Evolutionary conservation across 1,284 basidiomycete species (phyloP).

Genomic region (Polyporus tsugae): DNA sequence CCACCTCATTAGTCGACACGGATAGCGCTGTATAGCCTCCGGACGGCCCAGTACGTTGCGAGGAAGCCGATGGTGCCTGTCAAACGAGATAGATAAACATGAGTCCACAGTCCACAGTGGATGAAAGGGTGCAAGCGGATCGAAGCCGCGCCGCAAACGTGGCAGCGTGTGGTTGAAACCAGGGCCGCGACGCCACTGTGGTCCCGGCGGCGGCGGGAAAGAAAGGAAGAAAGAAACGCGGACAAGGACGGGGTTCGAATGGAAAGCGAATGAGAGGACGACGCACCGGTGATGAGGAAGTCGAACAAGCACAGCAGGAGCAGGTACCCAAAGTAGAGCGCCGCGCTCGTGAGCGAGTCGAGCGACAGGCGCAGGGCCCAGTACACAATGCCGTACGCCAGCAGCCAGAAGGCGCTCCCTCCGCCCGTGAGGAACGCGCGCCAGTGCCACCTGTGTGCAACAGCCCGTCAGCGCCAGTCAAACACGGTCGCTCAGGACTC

Average conservation of each 20-base stretch:
- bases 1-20: slow-evolving; percentile 64
- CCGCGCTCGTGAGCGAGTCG: slow-evolving; percentile 84
- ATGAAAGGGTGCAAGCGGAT: neutral
- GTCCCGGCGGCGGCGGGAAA: neutral
- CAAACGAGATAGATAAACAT: slow-evolving; percentile 20
- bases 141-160: neutral
- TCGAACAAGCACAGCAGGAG: slow-evolving; percentile 84
- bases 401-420: slow-evolving; percentile 92
- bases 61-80: slow-evolving; percentile 87
- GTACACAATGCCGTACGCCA: slow-evolving; percentile 87
- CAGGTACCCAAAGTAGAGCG: slow-evolving; percentile 93
- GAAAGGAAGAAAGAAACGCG: neutral
- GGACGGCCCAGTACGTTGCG: slow-evolving; percentile 87
- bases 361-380: slow-evolving; percentile 89
- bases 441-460: slow-evolving; percentile 88
- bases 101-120: slow-evolving; percentile 10
- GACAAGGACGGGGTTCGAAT: neutral
- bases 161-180: neutral
- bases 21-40: slow-evolving; percentile 82
- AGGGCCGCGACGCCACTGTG: neutral
- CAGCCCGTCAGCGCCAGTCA: slow-evolving; percentile 6
- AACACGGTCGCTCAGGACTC: neutral
- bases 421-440: slow-evolving; percentile 94
- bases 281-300: slow-evolving; percentile 87
- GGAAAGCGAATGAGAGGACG: slow-evolving; percentile 11